These are phyloP conservation scores for Tylopilus sp. DNA, from an alignment of 1,284 basidiomycete genomes.

Conservation along the genomic window DNA sequence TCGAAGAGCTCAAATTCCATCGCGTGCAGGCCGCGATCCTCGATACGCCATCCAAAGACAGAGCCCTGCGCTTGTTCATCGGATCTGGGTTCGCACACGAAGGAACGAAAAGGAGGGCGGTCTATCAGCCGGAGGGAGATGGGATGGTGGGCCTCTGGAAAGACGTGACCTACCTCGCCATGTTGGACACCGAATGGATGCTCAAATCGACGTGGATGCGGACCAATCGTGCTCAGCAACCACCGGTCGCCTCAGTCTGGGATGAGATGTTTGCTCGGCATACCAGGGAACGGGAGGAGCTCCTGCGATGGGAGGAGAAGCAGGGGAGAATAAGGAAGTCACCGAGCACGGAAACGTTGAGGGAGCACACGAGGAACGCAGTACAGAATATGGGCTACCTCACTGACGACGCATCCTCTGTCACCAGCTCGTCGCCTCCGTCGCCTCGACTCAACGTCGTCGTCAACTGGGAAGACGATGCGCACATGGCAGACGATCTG, in stretches of 20 bases:
- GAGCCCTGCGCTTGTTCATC: conserved; percentile 44
- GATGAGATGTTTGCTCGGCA: conserved; percentile 63
- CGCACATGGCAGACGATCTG: conserved; percentile 6
- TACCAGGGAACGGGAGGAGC: conserved; percentile 54
- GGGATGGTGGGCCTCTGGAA: conserved; percentile 42
- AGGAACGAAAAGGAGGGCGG: conserved; percentile 54
- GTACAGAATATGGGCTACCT: conserved; percentile 16
- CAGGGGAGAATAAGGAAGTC: conserved; percentile 22
- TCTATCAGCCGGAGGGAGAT: conserved; percentile 44
- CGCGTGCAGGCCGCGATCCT: conserved; percentile 56
- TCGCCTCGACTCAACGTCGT: conserved; percentile 23
- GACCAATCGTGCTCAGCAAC: not conserved
- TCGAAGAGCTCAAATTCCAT: conserved; percentile 50
- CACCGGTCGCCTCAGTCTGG: conserved; percentile 48
- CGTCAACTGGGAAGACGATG: conserved; percentile 20
- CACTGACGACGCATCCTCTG: conserved; percentile 22
- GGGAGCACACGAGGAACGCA: not conserved
- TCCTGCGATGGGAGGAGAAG: conserved; percentile 51
- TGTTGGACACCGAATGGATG: conserved; percentile 64
- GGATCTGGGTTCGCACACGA: conserved; percentile 56
- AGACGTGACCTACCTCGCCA: conserved; percentile 57
- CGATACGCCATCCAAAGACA: conserved; percentile 41
- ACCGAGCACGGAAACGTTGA: conserved; percentile 38
- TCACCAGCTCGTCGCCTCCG: conserved; percentile 17
- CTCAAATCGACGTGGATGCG: conserved; percentile 29